phyloP scores from a whole-genome alignment of 2,329 filamentous ascomycete genomes.

The Talaromyces amestolkiae region DNA sequence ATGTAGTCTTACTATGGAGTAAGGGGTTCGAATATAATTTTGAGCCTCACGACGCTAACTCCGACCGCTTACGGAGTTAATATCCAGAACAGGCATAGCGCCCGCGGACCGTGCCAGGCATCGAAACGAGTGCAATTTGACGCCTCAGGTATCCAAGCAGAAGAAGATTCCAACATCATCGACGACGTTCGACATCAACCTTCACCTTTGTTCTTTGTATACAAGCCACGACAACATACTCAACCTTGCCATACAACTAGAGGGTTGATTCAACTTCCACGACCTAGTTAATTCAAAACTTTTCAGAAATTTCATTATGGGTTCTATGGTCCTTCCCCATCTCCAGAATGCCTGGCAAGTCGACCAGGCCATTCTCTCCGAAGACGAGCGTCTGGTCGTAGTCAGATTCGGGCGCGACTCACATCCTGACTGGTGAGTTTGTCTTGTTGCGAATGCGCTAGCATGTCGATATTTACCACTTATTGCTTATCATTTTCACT shows the following conservation, averaged over 20 bases:
- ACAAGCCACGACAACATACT: background rate
- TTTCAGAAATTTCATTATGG: slow-evolving; percentile 51
- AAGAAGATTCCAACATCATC: slow-evolving; percentile 4
- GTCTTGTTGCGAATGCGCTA: background rate
- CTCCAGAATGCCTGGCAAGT: slow-evolving; percentile 94
- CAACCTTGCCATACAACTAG: background rate
- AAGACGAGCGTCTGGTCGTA: slow-evolving; percentile 77
- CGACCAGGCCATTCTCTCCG: slow-evolving; percentile 87
- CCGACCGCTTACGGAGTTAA: background rate
- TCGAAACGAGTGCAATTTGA: background rate
- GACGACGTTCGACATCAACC: background rate
- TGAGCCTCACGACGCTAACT: background rate
- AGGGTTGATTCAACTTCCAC: background rate
- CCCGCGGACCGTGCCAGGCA: background rate
- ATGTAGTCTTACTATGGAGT: too few relatives aligned
- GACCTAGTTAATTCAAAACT: too few relatives aligned
- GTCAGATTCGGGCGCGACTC: slow-evolving; percentile 90
- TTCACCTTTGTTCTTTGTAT: background rate
- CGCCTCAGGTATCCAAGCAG: slow-evolving; percentile 12
- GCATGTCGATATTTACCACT: background rate
- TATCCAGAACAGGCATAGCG: slow-evolving; percentile 12
- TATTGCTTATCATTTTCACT: background rate
- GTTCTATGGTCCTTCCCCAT: slow-evolving; percentile 89
- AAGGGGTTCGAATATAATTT: background rate
- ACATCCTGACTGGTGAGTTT: slow-evolving; percentile 64